These are phyloP conservation scores for Cyclostephanos tholiformis DNA, from an alignment of 108 stramenopile genomes.

Conservation along the genomic window DNA sequence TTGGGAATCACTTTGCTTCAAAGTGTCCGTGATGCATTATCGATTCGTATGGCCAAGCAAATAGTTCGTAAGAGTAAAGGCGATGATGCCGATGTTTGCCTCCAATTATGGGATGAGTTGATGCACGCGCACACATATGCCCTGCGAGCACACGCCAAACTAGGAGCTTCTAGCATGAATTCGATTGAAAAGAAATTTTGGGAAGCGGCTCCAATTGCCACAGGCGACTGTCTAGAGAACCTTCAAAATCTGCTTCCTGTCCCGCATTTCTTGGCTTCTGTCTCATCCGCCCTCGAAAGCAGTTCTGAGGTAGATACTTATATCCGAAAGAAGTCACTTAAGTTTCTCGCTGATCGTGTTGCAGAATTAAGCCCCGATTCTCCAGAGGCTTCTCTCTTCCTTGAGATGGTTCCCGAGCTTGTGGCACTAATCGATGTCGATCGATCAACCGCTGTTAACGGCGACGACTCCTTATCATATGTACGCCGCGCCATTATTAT, in stretches of 20 bases:
- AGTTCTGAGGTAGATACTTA: conserved; percentile 51
- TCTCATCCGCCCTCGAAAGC: conserved; percentile 63
- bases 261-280: conserved; percentile 82
- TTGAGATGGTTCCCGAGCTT: conserved; percentile 76
- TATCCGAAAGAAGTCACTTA: conserved; percentile 63
- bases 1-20: conserved; percentile 36
- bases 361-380: conserved; percentile 48
- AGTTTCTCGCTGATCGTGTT: conserved; percentile 68
- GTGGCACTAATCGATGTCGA: conserved; percentile 36
- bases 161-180: conserved; percentile 13
- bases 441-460: conserved; percentile 13
- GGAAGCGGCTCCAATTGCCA: conserved; percentile 49
- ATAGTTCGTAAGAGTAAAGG: conserved; percentile 51
- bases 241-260: conserved; percentile 69
- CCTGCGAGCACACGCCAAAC: conserved; percentile 36
- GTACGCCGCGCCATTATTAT: conserved; percentile 42
- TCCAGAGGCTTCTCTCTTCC: conserved; percentile 71
- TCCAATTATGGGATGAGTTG: conserved; percentile 74
- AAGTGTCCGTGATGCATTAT: conserved; percentile 44
- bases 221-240: conserved; percentile 53
- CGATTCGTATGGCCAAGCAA: conserved; percentile 38
- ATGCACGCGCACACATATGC: conserved; percentile 60
- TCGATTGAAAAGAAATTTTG: conserved; percentile 52
- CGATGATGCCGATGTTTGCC: conserved; percentile 50
- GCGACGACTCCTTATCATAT: conserved; percentile 26